A percentile compares a stretch with the other conserved stretches of the same genome.
Conservation (phyloP, 352 stramenopile genomes). For the Achlya hypogyna region DNA sequence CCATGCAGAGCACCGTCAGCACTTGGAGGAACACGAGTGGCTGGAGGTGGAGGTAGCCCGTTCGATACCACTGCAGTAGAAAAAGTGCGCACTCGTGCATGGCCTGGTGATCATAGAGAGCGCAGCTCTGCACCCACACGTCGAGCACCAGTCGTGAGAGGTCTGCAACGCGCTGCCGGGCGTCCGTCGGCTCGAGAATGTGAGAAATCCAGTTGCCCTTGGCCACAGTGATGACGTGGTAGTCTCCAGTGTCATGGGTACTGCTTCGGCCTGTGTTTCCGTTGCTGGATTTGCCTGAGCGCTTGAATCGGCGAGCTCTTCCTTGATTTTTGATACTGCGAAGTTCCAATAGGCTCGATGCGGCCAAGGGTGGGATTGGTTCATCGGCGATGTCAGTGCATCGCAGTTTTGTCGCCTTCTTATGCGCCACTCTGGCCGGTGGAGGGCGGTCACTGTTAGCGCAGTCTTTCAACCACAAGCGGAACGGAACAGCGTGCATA, state of each 20-base stretch:
- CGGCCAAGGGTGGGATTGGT: no score
- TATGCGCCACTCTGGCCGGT: no score
- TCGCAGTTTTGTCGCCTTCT: no score
- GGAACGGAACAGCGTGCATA: no score
- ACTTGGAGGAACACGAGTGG: constrained; percentile 1
- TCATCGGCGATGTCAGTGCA: no score
- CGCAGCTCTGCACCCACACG: not conserved
- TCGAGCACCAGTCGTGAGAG: not conserved
- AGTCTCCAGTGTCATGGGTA: no score
- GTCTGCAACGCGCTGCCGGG: not conserved
- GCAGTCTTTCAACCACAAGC: no score
- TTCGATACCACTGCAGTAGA: constrained; percentile 2
- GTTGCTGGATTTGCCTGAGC: not conserved
- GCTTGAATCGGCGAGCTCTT: no score
- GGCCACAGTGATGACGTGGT: not conserved
- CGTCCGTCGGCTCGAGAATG: not conserved
- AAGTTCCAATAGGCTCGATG: no score
- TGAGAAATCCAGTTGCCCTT: not conserved
- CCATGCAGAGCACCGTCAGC: not conserved
- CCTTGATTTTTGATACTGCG: no score
- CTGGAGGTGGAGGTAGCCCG: not conserved
- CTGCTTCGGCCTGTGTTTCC: not conserved
- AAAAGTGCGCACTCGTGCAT: not conserved
- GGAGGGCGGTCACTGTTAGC: no score
- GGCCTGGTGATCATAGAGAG: not conserved